Evolutionary conservation across 2,329 filamentous ascomycete genomes (phyloP).

Genomic region (Ophiosphaerella korrae): DNA sequence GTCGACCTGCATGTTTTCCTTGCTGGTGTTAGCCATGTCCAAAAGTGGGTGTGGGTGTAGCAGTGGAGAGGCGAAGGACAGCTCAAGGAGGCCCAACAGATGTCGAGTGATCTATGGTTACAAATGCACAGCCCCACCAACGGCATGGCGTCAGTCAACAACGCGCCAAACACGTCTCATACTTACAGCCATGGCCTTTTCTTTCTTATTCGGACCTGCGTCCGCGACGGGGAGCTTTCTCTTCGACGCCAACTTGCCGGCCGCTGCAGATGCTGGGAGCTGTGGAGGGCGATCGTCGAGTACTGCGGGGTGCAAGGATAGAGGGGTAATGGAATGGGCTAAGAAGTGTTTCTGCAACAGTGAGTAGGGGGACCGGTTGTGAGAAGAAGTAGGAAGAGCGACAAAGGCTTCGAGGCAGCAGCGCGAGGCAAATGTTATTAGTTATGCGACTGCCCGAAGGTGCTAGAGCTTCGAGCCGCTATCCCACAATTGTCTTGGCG

Average conservation of each 20-base stretch:
- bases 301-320: slow-evolving; percentile 6
- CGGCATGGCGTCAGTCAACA: slow-evolving; percentile 8
- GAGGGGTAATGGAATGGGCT: slow-evolving; percentile 20
- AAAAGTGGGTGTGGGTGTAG: neutral
- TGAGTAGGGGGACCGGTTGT: neutral
- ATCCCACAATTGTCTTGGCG: slow-evolving; percentile 19
- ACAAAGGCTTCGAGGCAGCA: slow-evolving; percentile 10
- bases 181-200: slow-evolving; percentile 46
- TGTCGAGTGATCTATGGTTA: slow-evolving; percentile 18
- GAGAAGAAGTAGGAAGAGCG: neutral
- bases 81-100: slow-evolving; percentile 10
- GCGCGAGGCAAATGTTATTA: slow-evolving; percentile 12
- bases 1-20: slow-evolving; percentile 69
- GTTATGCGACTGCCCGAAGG: slow-evolving; percentile 26
- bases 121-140: slow-evolving; percentile 33
- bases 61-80: neutral
- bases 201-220: slow-evolving; percentile 48
- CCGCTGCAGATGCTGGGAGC: slow-evolving; percentile 30
- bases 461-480: slow-evolving; percentile 28
- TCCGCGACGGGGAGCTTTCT: slow-evolving; percentile 47
- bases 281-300: slow-evolving; percentile 22
- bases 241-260: slow-evolving; percentile 48
- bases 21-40: slow-evolving; percentile 16
- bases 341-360: neutral
- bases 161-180: slow-evolving; percentile 4